Percentiles rank a stretch among this genome's conserved stretches.
Conservation (phyloP, 2,329 filamentous ascomycete species). For the Hypoxylon sp. region DNA sequence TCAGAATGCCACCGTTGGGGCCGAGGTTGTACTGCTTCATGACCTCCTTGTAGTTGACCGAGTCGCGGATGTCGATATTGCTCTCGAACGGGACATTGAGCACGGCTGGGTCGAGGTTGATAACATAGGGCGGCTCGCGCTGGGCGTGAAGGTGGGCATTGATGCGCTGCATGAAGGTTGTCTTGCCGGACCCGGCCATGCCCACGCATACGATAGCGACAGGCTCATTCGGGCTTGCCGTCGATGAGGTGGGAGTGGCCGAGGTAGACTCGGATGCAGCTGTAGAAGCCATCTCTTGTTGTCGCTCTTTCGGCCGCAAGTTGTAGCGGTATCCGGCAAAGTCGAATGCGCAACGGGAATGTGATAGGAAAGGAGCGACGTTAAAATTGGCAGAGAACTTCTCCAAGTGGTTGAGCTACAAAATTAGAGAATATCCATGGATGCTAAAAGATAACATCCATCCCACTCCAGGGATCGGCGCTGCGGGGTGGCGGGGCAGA, state of each 20-base stretch:
- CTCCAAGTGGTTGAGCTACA: neutral
- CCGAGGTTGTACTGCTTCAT: conserved; percentile 99
- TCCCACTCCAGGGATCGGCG: conserved; percentile 8
- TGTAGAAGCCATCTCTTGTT: conserved; percentile 32
- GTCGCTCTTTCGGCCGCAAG: neutral
- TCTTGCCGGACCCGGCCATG: conserved; percentile 99
- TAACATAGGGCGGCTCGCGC: conserved; percentile 87
- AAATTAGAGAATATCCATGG: conserved; percentile 10
- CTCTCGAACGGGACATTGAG: conserved; percentile 92
- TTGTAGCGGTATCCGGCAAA: neutral
- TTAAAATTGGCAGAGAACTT: neutral
- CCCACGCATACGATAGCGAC: conserved; percentile 89
- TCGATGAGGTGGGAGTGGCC: conserved; percentile 12
- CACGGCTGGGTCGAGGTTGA: conserved; percentile 97
- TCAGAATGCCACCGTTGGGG: conserved; percentile 96
- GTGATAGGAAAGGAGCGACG: too few relatives aligned
- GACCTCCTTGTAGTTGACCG: conserved; percentile 99
- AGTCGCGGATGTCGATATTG: conserved; percentile 99
- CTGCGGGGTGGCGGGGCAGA: conserved; percentile 36
- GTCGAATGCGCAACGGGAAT: neutral
- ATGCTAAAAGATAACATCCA: neutral
- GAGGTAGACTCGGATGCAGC: conserved; percentile 25
- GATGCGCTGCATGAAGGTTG: conserved; percentile 99
- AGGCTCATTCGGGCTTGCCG: conserved; percentile 37
- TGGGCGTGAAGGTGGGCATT: conserved; percentile 90